Conservation (phyloP, 108 stramenopile species). For the Stephanodiscus triporus region DNA sequence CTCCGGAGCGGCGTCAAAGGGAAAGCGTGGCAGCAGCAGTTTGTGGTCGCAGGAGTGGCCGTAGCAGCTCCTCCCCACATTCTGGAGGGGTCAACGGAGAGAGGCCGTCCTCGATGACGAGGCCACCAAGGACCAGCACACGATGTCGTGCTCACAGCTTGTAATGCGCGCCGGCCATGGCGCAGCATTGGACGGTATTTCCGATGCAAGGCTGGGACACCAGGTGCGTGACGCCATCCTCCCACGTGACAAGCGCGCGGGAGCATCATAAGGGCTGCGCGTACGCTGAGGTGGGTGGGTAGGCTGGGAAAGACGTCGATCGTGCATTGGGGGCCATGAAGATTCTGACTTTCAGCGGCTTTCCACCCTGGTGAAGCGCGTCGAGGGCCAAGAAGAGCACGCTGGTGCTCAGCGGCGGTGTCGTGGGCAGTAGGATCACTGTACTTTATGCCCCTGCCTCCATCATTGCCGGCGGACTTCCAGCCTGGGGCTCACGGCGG, state of each 20-base stretch:
- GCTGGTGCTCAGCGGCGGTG: conserved; percentile 11
- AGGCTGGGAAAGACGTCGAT: conserved; percentile 87
- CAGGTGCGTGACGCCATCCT: conserved; percentile 91
- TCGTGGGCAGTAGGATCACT: conserved; percentile 26
- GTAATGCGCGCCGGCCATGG: conserved; percentile 87
- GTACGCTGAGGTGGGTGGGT: conserved; percentile 88
- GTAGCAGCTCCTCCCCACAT: conserved; percentile 9
- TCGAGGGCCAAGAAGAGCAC: conserved; percentile 95
- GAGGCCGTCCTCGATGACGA: conserved; percentile 33
- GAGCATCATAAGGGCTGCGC: conserved; percentile 94
- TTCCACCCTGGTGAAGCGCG: conserved; percentile 88
- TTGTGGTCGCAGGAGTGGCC: conserved; percentile 7
- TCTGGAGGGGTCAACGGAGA: conserved; percentile 10
- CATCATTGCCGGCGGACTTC: conserved; percentile 15
- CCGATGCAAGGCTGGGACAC: conserved; percentile 52
- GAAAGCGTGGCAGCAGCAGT: conserved; percentile 18
- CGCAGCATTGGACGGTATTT: conserved; percentile 85
- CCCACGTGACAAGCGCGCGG: conserved; percentile 86
- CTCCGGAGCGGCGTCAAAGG: conserved; percentile 15
- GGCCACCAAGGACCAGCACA: conserved; percentile 94
- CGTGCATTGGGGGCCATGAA: conserved; percentile 77
- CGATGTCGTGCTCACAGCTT: conserved; percentile 93
- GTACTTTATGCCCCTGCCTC: conserved; percentile 20
- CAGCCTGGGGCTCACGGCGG: conserved; percentile 36
- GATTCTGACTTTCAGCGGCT: conserved; percentile 92